Base-by-base conservation (phyloP, 2,329 filamentous ascomycete genomes). In the Chlorencoelia australis region DNA sequence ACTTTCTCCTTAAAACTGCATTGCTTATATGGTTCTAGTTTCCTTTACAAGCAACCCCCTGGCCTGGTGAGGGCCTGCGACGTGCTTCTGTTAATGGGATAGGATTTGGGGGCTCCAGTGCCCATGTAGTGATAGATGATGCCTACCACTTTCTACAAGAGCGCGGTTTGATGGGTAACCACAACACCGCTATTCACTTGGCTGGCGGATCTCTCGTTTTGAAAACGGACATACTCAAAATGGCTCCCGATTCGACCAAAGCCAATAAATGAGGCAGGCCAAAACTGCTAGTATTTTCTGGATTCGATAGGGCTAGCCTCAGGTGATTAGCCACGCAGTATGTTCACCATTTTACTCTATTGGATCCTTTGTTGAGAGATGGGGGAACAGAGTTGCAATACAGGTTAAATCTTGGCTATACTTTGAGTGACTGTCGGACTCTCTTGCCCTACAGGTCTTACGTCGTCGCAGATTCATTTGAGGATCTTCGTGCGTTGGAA, bases 81-180 rank as follows among this genome's bases (percentile, higher is more conserved):
- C 13, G 33, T 14, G 24, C 33, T n/a, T 30, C 24, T 4, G 22
- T 35, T 11, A 27, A n/a, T 19, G 22, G 22, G 19, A 27, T 22
- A 15, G 21, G 24, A 28, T 14, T 28, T 7, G 44, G 41, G 8
- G 44, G 42, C 4, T n/a, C 42, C 14, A 45, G 45, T 33, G 34
- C 31, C 7, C 45, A 48, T 16, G 44, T 34, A 17, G 33, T 43
- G 8, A 10, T 42, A 14, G 45, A 46, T 4, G 35, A 39, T 11
- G 36, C 40, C 20, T 20, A 16, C 7, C 9, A 31, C 6, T 20
- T 37, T 13, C 25, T 37, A 8, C 13, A 6, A 11, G 14, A 16
- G 19, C 9, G n/a, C 7, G 8, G n/a, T 4, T 10, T 37, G 13
- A n/a, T 4, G 14, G 35, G 27, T 11, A 24, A 32, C 15, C 36